phyloP scores from a whole-genome alignment of 2,329 filamentous ascomycete genomes.

The Exophiala xenobiotica region DNA sequence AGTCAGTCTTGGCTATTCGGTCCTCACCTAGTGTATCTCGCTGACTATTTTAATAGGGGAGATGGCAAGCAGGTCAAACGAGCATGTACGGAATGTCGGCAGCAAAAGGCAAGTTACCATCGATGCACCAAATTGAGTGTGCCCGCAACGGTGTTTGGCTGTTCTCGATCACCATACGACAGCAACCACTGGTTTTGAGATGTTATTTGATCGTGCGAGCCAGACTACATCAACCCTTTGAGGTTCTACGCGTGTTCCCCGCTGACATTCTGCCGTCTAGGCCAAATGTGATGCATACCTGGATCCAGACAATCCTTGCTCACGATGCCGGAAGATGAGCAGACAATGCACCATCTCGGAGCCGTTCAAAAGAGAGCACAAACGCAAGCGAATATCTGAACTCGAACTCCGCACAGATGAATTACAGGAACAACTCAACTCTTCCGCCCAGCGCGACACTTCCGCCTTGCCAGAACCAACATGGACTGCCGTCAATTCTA shows the following conservation, averaged over 20 bases:
- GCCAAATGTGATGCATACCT: conserved; percentile 42
- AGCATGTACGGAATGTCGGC: conserved; percentile 45
- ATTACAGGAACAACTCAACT: conserved; percentile 37
- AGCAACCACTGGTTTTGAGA: too few species aligned
- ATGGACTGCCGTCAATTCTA: conserved; percentile 23
- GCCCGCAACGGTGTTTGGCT: neutral
- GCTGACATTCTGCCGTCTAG: conserved; percentile 12
- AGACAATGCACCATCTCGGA: conserved; percentile 42
- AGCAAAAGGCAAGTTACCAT: conserved; percentile 37
- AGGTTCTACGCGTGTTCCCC: too few species aligned
- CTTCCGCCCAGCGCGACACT: conserved; percentile 29
- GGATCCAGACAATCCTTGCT: conserved; percentile 38
- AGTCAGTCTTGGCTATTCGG: conserved; percentile 5
- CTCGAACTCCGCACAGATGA: conserved; percentile 41
- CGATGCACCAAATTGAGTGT: neutral
- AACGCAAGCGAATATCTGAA: conserved; percentile 40
- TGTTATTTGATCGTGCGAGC: too few species aligned
- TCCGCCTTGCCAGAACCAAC: conserved; percentile 33
- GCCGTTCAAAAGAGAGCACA: conserved; percentile 45
- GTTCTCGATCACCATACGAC: too few species aligned
- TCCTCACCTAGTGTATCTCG: neutral
- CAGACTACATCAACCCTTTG: too few species aligned
- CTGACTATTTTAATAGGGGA: conserved; percentile 7
- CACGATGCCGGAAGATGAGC: conserved; percentile 40
- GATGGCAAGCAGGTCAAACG: conserved; percentile 36